phyloP scores from a whole-genome alignment of 2,329 filamentous ascomycete genomes.

The Chalaropsis thielavioides region DNA sequence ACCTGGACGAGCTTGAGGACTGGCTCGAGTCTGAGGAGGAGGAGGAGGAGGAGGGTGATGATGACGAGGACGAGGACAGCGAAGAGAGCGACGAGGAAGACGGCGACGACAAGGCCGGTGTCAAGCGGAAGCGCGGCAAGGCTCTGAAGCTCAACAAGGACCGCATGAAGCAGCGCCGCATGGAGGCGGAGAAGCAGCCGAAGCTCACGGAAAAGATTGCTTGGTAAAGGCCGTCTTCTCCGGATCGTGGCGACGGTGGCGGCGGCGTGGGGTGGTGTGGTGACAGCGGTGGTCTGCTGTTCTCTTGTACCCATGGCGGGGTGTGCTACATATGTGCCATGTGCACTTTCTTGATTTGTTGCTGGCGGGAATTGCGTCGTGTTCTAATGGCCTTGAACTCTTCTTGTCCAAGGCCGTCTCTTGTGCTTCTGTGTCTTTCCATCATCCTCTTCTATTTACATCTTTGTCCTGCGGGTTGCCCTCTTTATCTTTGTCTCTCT shows the following conservation, averaged over 20 bases:
- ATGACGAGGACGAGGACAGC: constrained; percentile 42
- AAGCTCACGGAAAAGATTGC: constrained; percentile 30
- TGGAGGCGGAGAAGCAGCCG: constrained; percentile 45
- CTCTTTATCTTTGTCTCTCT: background rate
- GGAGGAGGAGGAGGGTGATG: constrained; percentile 46
- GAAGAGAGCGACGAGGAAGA: constrained; percentile 39
- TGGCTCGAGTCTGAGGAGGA: constrained; percentile 43
- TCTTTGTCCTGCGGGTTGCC: background rate
- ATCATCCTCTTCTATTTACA: constrained; percentile 6
- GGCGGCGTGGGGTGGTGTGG: no score
- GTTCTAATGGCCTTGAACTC: background rate
- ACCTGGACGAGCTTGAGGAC: constrained; percentile 76
- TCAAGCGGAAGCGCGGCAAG: constrained; percentile 38
- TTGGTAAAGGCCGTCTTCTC: constrained; percentile 24
- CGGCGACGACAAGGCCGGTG: constrained; percentile 44
- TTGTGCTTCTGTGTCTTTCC: constrained; percentile 12
- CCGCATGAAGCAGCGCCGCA: constrained; percentile 31
- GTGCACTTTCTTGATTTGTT: background rate
- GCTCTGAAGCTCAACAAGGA: constrained; percentile 35
- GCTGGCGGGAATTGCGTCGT: background rate
- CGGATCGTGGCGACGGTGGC: background rate
- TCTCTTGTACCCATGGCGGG: background rate
- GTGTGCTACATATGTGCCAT: background rate
- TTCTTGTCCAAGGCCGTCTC: background rate
- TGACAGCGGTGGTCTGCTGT: background rate